These are phyloP conservation scores for Fusarium hostae DNA, from an alignment of 2,329 filamentous ascomycete species.

Conservation along the genomic window DNA sequence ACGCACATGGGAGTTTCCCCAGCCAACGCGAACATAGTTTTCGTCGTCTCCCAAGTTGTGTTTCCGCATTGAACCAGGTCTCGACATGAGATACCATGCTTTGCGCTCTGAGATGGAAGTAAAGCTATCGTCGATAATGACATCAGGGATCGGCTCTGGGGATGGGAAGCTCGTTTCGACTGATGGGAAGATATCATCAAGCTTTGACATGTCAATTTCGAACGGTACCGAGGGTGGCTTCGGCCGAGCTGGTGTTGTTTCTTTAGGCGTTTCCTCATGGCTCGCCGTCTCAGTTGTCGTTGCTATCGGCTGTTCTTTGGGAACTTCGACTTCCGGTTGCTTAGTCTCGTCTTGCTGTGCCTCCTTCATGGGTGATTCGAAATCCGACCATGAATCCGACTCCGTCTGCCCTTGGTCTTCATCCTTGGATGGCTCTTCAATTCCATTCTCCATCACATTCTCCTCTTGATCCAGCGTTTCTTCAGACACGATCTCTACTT, in stretches of 20 bases:
- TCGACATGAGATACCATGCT: slow-evolving; percentile 72
- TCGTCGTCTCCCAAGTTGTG: slow-evolving; percentile 68
- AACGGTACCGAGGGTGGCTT: slow-evolving; percentile 35
- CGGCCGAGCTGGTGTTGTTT: background rate
- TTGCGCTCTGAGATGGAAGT: slow-evolving; percentile 67
- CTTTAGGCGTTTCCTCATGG: background rate
- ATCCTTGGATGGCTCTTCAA: background rate
- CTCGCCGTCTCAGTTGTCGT: background rate
- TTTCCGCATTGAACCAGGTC: slow-evolving; percentile 67
- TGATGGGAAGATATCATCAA: slow-evolving; percentile 50
- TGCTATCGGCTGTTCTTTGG: background rate
- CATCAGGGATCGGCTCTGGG: slow-evolving; percentile 56
- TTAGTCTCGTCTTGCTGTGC: background rate
- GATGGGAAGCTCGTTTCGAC: slow-evolving; percentile 42
- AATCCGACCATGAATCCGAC: slow-evolving; percentile 36
- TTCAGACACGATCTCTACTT: background rate
- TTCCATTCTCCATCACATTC: background rate
- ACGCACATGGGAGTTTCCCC: slow-evolving; percentile 65
- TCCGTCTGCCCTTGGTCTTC: background rate
- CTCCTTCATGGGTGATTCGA: slow-evolving; percentile 30
- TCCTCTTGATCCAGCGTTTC: background rate
- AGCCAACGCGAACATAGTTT: slow-evolving; percentile 68
- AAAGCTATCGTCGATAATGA: slow-evolving; percentile 64
- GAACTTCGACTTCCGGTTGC: background rate
- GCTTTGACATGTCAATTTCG: slow-evolving; percentile 49